phyloP scores from a whole-genome alignment of 192 early-diverging fungal species.

The Gamsiella multidivaricata region DNA sequence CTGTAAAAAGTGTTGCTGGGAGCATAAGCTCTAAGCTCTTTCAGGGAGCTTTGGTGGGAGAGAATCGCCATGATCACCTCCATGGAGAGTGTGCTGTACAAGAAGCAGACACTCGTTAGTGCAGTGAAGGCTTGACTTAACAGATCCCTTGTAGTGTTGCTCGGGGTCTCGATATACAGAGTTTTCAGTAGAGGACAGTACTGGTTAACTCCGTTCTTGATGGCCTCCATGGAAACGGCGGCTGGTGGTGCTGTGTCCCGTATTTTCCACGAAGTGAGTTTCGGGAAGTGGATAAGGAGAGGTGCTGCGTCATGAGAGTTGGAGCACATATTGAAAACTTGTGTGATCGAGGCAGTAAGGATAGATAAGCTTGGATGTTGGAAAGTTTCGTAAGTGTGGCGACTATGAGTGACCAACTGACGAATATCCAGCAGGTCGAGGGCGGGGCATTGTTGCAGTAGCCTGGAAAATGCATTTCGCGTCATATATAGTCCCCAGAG shows the following conservation, averaged over 20 bases:
- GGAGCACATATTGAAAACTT: not conserved
- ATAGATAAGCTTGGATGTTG: not conserved
- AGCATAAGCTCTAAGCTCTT: not conserved
- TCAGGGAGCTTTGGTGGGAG: not conserved
- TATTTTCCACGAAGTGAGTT: not conserved
- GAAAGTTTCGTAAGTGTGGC: not conserved
- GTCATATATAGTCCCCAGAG: not conserved
- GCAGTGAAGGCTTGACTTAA: not conserved
- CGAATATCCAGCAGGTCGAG: not conserved
- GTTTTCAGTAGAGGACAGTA: not conserved
- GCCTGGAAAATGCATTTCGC: not conserved
- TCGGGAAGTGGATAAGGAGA: conserved; percentile 1
- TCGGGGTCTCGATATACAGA: not conserved
- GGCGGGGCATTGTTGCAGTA: not conserved
- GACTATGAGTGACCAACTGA: too few relatives aligned
- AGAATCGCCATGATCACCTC: not conserved
- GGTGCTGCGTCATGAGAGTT: not conserved
- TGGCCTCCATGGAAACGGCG: not conserved
- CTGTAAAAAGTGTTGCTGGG: not conserved
- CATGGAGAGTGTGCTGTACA: not conserved
- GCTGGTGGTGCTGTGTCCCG: not conserved
- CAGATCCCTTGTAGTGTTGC: not conserved
- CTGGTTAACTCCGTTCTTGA: not conserved
- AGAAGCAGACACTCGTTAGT: not conserved
- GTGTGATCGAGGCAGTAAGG: not conserved